Evolutionary conservation across 306 rosid genomes (phyloP).

Genomic region (Vachellia collinsii): DNA sequence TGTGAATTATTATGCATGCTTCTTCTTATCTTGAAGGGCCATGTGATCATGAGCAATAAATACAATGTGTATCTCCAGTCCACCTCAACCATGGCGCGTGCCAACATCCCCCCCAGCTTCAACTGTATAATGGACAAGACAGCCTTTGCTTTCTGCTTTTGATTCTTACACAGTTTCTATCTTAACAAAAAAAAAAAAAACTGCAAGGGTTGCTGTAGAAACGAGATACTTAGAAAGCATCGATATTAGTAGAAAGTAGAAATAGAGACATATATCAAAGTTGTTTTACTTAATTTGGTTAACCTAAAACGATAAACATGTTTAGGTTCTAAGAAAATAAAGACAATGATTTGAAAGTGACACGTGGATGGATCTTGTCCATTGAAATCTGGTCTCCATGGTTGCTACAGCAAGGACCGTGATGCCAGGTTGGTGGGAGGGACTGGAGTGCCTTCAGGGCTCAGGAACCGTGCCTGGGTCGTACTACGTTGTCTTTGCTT

Average conservation of each 20-base stretch:
- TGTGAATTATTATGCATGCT: constrained; percentile 11
- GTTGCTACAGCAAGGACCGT: neutral
- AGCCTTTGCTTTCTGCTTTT: neutral
- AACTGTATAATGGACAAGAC: neutral
- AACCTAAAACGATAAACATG: neutral
- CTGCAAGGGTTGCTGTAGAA: neutral
- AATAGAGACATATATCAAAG: neutral
- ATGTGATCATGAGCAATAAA: constrained; percentile 1
- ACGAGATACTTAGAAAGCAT: neutral
- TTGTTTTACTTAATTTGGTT: too few relatives aligned
- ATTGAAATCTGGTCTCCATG: neutral
- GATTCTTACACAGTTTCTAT: neutral
- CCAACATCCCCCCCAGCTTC: neutral
- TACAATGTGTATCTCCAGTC: constrained; percentile 4
- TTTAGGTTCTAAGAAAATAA: neutral
- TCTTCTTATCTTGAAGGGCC: neutral
- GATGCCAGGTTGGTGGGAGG: constrained; percentile 14
- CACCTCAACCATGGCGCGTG: constrained; percentile 11
- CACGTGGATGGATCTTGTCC: constrained; percentile 9
- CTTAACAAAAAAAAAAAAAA: neutral
- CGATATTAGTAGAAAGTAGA: neutral
- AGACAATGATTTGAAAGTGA: neutral
- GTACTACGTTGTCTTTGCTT: neutral
- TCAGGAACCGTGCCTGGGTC: neutral
- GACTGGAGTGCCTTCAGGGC: neutral